These are phyloP conservation scores for Fagus crenata DNA, from an alignment of 306 rosid species.

Conservation along the genomic window DNA sequence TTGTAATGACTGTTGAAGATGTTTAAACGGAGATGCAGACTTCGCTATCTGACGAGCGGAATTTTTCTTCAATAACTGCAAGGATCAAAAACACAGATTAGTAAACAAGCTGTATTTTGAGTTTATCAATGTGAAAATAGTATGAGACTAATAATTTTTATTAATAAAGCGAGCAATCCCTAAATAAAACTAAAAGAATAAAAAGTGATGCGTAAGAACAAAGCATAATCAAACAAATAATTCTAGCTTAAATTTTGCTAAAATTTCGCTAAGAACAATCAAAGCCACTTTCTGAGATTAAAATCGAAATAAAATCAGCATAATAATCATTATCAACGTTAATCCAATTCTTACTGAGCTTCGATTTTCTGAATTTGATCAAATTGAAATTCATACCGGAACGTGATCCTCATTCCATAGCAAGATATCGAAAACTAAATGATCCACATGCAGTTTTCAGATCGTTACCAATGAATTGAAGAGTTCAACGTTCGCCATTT, in stretches of 20 bases:
- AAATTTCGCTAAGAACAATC: background rate
- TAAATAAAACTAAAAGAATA: too few species aligned
- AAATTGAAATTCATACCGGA: background rate
- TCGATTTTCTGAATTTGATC: background rate
- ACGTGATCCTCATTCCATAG: background rate
- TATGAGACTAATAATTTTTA: background rate
- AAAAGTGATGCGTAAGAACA: too few species aligned
- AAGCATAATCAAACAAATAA: background rate
- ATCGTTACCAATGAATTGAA: background rate
- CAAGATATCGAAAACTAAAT: too few species aligned
- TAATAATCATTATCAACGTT: too few species aligned
- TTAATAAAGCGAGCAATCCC: background rate
- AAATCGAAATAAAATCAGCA: background rate
- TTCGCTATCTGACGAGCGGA: slow-evolving; percentile 11
- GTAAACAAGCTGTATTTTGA: background rate
- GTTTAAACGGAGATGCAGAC: slow-evolving; percentile 34
- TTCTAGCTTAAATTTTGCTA: background rate
- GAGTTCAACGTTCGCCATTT: background rate
- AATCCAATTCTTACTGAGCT: background rate
- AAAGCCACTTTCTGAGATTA: background rate
- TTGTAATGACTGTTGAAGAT: slow-evolving; percentile 30
- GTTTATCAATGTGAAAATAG: background rate
- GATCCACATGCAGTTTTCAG: background rate
- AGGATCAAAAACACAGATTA: background rate
- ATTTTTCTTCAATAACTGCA: slow-evolving; percentile 35